These are phyloP conservation scores for Cucurbita argyrosperma DNA, from an alignment of 306 rosid genomes.

Conservation along the genomic window DNA sequence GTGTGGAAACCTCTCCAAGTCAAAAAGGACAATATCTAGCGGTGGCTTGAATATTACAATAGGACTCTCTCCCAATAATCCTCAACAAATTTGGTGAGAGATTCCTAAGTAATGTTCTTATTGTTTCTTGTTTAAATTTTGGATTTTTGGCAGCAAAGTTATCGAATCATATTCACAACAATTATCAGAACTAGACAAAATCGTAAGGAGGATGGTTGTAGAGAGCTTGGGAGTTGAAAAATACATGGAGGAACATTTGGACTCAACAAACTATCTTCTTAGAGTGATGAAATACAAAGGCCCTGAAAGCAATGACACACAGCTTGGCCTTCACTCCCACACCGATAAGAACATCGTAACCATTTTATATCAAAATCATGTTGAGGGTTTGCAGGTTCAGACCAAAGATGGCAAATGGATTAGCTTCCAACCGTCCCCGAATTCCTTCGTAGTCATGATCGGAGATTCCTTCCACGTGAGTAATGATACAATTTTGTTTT, in stretches of 20 bases:
- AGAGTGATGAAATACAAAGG: constrained; percentile 54
- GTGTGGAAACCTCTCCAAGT: too few relatives aligned
- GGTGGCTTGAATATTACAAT: too few relatives aligned
- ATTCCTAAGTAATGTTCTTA: too few relatives aligned
- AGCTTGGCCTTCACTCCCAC: constrained; percentile 42
- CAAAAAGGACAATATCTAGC: too few relatives aligned
- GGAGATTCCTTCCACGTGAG: constrained; percentile 56
- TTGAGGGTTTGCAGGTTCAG: constrained; percentile 50
- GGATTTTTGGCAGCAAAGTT: constrained; percentile 27
- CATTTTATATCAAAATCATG: constrained; percentile 49
- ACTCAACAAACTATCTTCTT: constrained; percentile 51
- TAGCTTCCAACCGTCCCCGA: constrained; percentile 30
- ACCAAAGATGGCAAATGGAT: constrained; percentile 70
- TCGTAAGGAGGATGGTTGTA: constrained; percentile 52
- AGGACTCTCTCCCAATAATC: too few relatives aligned
- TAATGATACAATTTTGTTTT: background rate
- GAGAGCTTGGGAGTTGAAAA: constrained; percentile 57
- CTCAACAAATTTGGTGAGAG: too few relatives aligned
- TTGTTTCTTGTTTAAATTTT: too few relatives aligned
- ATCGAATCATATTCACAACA: constrained; percentile 35
- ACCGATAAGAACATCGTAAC: constrained; percentile 52
- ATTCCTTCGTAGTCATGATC: constrained; percentile 37
- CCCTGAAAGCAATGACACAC: constrained; percentile 33
- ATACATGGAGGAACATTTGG: constrained; percentile 56
- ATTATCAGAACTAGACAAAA: constrained; percentile 38